Evolutionary conservation across 306 rosid genomes (phyloP).

Genomic region (Sindora glabra): DNA sequence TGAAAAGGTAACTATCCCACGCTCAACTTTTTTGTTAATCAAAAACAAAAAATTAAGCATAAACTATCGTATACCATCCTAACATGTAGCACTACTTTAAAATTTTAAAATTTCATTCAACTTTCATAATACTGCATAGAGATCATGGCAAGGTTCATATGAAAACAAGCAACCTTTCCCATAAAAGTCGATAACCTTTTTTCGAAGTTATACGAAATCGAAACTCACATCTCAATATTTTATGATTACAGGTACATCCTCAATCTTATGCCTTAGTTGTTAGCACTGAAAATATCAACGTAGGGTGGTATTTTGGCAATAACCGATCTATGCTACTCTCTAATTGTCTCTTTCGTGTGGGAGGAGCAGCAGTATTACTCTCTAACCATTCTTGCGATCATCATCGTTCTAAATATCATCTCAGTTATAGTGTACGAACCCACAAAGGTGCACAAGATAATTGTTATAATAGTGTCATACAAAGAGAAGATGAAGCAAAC

Average conservation of each 20-base stretch:
- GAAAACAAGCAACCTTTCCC: too few relatives aligned
- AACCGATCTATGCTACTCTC: constrained; percentile 51
- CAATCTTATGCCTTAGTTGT: constrained; percentile 51
- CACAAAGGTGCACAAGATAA: neutral
- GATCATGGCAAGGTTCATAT: too few relatives aligned
- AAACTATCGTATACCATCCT: too few relatives aligned
- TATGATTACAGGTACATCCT: constrained; percentile 32
- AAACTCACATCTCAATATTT: neutral
- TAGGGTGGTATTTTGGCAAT: constrained; percentile 55
- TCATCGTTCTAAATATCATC: neutral
- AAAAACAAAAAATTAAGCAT: too few relatives aligned
- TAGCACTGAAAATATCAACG: constrained; percentile 58
- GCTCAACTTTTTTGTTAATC: too few relatives aligned
- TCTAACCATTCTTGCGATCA: neutral
- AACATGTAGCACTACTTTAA: too few relatives aligned
- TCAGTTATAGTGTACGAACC: neutral
- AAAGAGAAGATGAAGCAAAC: neutral
- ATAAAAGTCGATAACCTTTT: too few relatives aligned
- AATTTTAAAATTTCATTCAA: too few relatives aligned
- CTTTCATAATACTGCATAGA: too few relatives aligned
- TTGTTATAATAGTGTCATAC: neutral
- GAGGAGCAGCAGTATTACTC: neutral
- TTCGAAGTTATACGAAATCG: too few relatives aligned
- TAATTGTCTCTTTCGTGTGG: constrained; percentile 45
- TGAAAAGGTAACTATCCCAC: too few relatives aligned